Base-by-base conservation (phyloP, 140 eudicot species). In the Anethum foeniculum region DNA sequence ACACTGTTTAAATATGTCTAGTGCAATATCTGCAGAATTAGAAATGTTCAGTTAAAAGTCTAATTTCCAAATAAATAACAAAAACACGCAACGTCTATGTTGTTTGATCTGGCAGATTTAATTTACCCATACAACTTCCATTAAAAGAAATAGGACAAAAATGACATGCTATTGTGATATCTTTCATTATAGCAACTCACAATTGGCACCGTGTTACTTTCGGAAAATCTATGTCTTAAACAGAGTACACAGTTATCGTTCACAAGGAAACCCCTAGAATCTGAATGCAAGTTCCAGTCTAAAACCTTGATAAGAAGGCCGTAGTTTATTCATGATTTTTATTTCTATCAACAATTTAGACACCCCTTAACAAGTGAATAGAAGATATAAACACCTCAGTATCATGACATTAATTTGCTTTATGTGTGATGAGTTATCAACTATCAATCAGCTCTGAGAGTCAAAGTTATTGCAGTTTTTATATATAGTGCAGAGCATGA, bases 1-100 rank as follows among this genome's bases (percentile, higher is more conserved):
- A 46, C 49, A n/a, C 38, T 72, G 71, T 0, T 77, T 46, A 69
- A 79, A 77, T 18, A 83, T 83, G 21, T 79, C 36, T 11, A 79
- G 51, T 58, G 86, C 83, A 79, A 79, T 80, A 74, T 83, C 86
- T 83, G 72, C 38, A 12, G 15, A 13, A 64, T 79, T 34, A 15
- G 58, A 51, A 51, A 16, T 16, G 54, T 49, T 49, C 19, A 49
- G 16, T 12, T 47, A 47, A 3, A 12, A 47, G 2, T 47, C 52
- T 14, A 12, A 11, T 14, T 47, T 47, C 6, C 3, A 11, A 47
- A 47, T 0, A 12, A 12, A 47, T 1, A 47, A 12, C 3, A 12
- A 47, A 3, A 14, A 14, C 52, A 12, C 3, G 2, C 16, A 12
- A 47, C 2, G 18, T 47, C 6, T 56, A 23, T 11, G 4, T 23